phyloP scores from a whole-genome alignment of 495 filamentous ascomycete genomes.

The Lophiostoma macrostomum region DNA sequence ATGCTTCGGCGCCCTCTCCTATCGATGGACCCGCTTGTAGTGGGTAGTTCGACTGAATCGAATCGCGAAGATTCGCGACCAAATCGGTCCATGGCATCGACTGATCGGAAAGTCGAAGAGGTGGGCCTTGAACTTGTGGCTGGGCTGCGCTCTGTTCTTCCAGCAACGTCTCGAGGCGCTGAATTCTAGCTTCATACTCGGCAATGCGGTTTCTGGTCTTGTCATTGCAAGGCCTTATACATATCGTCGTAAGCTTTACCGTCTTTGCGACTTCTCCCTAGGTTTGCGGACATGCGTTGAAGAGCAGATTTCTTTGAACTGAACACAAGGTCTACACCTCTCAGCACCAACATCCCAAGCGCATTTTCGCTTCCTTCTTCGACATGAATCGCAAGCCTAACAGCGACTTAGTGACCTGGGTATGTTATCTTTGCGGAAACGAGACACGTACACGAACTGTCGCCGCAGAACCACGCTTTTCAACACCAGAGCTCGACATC shows the following conservation, averaged over 20 bases:
- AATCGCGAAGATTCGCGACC: conserved; percentile 8
- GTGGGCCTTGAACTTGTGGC: conserved; percentile 1
- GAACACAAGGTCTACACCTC: conserved; percentile 6
- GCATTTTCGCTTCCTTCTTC: conserved; percentile 16
- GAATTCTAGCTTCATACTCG: conserved; percentile 22
- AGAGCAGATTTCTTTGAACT: conserved; percentile 13
- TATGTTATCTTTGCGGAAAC: neutral
- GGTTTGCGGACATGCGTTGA: conserved; percentile 23
- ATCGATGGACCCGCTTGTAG: too few species aligned
- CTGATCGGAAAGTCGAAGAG: neutral
- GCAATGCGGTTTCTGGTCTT: conserved; percentile 7
- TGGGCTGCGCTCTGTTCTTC: conserved; percentile 18
- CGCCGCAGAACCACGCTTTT: neutral
- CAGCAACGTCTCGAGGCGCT: conserved; percentile 11
- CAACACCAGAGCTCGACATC: conserved; percentile 1
- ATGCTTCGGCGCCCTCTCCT: too few species aligned
- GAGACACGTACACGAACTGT: neutral
- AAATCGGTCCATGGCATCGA: conserved; percentile 6
- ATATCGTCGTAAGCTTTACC: conserved; percentile 4
- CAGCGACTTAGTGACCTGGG: neutral
- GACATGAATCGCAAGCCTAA: conserved; percentile 25
- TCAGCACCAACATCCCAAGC: neutral
- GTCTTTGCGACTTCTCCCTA: conserved; percentile 11
- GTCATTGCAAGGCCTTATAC: neutral
- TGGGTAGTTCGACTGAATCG: conserved; percentile 1